Evolutionary conservation across 1,284 basidiomycete species (phyloP).

Genomic region (Malassezia furfur): DNA sequence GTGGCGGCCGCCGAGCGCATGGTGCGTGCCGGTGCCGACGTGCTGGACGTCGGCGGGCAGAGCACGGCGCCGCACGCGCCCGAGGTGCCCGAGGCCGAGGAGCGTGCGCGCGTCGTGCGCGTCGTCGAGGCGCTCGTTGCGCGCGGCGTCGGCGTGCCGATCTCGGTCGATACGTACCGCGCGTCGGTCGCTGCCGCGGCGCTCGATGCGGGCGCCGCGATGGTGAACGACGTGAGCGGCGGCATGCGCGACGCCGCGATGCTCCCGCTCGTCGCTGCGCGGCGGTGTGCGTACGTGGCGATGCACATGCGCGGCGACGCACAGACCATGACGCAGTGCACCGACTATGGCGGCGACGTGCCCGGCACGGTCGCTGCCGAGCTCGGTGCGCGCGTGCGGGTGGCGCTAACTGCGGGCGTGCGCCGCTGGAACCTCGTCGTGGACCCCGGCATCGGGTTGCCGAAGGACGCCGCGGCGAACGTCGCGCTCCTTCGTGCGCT

Average conservation of each 20-base stretch:
- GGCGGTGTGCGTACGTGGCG: constrained; percentile 62
- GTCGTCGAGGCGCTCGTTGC: constrained; percentile 46
- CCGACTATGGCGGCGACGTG: constrained; percentile 62
- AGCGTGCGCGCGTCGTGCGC: constrained; percentile 59
- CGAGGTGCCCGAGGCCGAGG: constrained; percentile 55
- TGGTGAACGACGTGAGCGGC: constrained; percentile 87
- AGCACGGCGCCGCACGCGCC: constrained; percentile 52
- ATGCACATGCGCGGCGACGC: constrained; percentile 87
- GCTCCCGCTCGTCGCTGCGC: constrained; percentile 54
- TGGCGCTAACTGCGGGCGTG: constrained; percentile 67
- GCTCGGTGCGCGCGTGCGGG: constrained; percentile 61
- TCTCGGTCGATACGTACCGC: constrained; percentile 90
- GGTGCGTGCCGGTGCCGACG: constrained; percentile 53
- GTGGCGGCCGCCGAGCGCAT: constrained; percentile 24
- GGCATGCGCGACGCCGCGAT: constrained; percentile 57
- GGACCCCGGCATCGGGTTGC: constrained; percentile 92
- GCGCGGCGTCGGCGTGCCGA: constrained; percentile 51
- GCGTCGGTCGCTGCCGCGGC: constrained; percentile 68
- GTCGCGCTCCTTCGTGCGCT: constrained; percentile 53
- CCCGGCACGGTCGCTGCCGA: constrained; percentile 65
- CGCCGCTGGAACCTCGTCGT: constrained; percentile 80
- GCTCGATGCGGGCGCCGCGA: constrained; percentile 72
- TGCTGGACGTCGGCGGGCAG: constrained; percentile 89
- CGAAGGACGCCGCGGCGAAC: constrained; percentile 73
- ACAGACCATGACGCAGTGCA: constrained; percentile 50